A percentile compares a stretch with the other conserved stretches of the same genome.
These are phyloP conservation scores for Microascus cirrosus DNA, from an alignment of 2,329 filamentous ascomycete genomes.

Conservation along the genomic window DNA sequence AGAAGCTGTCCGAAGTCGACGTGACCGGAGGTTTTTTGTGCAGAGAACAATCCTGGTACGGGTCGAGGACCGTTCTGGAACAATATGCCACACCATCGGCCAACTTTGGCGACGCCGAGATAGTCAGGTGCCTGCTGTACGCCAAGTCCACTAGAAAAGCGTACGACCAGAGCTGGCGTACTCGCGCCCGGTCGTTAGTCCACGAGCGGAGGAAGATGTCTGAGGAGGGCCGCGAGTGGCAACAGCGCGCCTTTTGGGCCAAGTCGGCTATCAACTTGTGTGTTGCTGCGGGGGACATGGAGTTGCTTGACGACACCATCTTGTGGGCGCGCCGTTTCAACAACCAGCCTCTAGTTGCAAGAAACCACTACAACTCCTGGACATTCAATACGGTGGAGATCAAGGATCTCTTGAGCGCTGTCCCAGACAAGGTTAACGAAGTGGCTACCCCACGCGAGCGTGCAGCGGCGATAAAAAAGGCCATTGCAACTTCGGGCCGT, in stretches of 20 bases:
- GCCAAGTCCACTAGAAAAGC: not conserved
- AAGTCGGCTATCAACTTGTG: conserved; percentile 14
- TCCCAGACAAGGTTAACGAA: not conserved
- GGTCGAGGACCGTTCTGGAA: not conserved
- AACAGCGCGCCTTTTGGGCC: conserved; percentile 14
- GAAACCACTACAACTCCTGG: conserved; percentile 8
- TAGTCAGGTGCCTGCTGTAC: not conserved
- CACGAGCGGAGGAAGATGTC: conserved; percentile 13
- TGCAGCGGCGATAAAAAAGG: not conserved
- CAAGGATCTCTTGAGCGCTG: not conserved
- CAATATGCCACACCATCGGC: not conserved
- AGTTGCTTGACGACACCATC: conserved; percentile 12
- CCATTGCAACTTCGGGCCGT: not conserved
- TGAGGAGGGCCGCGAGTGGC: conserved; percentile 11
- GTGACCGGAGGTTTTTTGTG: not conserved
- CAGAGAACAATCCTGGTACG: not conserved
- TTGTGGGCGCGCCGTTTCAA: conserved; percentile 17
- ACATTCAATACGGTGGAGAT: not conserved
- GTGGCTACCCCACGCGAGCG: not conserved
- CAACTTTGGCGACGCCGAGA: not conserved
- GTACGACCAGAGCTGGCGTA: conserved; percentile 7
- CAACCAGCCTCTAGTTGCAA: conserved; percentile 12
- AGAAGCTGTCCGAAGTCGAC: not conserved
- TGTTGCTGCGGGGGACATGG: conserved; percentile 13
- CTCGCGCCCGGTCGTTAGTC: conserved; percentile 7